phyloP scores from a whole-genome alignment of 345 rosid species.

The Eucalyptus pumila region DNA sequence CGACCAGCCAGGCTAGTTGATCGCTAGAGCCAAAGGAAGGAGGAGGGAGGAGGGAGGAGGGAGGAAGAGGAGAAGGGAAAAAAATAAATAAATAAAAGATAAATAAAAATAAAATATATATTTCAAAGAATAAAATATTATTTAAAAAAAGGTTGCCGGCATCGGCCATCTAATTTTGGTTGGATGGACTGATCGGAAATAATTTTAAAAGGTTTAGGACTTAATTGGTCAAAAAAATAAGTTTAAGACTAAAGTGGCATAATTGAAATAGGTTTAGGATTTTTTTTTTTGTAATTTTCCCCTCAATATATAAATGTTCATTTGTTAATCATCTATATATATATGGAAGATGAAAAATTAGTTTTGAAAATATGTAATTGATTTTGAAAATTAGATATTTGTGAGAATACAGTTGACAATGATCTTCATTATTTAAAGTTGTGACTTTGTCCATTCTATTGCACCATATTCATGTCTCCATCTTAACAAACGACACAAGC shows the following conservation, averaged over 20 bases:
- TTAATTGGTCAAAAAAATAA: no score
- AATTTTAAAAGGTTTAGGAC: no score
- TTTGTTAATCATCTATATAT: background rate
- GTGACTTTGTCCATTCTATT: background rate
- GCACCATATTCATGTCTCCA: background rate
- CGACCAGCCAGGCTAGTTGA: accelerated
- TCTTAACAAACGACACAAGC: background rate
- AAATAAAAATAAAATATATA: no score
- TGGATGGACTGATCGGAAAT: no score
- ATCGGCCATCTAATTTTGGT: no score
- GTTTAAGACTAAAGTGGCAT: accelerated
- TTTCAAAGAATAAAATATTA: no score
- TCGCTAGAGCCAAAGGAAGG: no score
- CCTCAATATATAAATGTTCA: background rate
- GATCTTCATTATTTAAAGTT: background rate
- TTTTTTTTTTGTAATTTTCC: accelerated
- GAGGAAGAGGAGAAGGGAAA: no score
- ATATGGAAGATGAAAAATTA: background rate
- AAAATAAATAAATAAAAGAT: no score
- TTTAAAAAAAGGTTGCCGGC: accelerated
- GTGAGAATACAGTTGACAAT: background rate
- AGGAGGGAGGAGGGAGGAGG: no score
- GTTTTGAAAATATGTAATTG: background rate
- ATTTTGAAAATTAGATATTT: background rate
- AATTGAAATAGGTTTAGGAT: accelerated